These are phyloP conservation scores for Sonneratia alba DNA, from an alignment of 345 rosid species.

Conservation along the genomic window DNA sequence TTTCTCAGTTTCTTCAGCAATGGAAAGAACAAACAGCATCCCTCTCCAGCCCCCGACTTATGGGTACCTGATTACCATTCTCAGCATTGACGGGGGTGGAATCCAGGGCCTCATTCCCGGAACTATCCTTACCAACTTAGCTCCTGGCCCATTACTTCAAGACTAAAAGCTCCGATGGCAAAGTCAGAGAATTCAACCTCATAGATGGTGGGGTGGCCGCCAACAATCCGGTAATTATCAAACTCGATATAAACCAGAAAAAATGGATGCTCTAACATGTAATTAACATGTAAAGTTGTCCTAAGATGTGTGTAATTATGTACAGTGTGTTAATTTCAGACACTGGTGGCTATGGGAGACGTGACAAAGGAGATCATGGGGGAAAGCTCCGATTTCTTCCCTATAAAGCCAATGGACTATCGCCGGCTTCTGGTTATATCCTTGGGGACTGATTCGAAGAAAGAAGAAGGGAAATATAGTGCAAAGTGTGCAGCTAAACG, in stretches of 20 bases:
- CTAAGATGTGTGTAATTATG: background rate
- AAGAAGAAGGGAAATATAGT: conserved; percentile 19
- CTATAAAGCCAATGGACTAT: conserved; percentile 26
- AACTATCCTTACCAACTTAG: conserved; percentile 26
- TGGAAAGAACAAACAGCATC: conserved; percentile 7
- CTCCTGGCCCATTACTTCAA: conserved; percentile 24
- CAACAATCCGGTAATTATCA: conserved; percentile 21
- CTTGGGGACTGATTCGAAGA: conserved; percentile 27
- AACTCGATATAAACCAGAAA: background rate
- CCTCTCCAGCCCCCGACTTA: conserved; percentile 19
- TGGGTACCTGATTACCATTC: conserved; percentile 28
- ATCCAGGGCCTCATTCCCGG: conserved; percentile 31
- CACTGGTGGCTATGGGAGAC: conserved; percentile 41
- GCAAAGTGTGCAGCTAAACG: conserved; percentile 31
- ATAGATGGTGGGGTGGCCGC: conserved; percentile 35
- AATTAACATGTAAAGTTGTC: background rate
- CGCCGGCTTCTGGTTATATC: conserved; percentile 25
- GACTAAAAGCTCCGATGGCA: conserved; percentile 6
- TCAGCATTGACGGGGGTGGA: conserved; percentile 32
- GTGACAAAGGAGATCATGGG: conserved; percentile 36
- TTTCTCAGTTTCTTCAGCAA: background rate
- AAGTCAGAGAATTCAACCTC: conserved; percentile 23
- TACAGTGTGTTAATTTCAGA: conserved; percentile 14
- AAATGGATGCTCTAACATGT: background rate
- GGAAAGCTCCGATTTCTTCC: conserved; percentile 16